phyloP scores from a whole-genome alignment of 78 protist genomes.

The Dictyostelium discoideum region DNA sequence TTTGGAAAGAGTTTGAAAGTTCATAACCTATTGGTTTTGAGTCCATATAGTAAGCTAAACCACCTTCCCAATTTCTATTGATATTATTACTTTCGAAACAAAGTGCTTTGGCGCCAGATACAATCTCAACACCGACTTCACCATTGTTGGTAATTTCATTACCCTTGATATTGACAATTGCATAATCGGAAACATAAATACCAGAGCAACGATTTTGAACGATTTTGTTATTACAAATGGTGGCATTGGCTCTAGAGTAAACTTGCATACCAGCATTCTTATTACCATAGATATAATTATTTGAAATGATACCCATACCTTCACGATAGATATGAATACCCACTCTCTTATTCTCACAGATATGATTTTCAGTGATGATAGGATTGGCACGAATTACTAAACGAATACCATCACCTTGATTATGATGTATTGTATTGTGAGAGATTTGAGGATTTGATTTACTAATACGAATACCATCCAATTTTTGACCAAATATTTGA shows the following conservation, averaged over 20 bases:
- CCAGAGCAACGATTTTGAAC: slow-evolving; percentile 69
- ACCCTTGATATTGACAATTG: slow-evolving; percentile 66
- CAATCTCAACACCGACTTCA: slow-evolving; percentile 77
- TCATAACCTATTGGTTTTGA: slow-evolving; percentile 75
- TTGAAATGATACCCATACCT: slow-evolving; percentile 70
- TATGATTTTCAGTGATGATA: slow-evolving; percentile 63
- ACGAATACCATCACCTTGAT: slow-evolving; percentile 78
- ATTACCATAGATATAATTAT: slow-evolving; percentile 67
- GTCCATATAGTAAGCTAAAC: slow-evolving; percentile 67
- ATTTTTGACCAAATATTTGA: slow-evolving; percentile 69
- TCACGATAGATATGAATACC: slow-evolving; percentile 78
- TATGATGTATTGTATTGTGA: slow-evolving; percentile 67
- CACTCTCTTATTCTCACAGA: slow-evolving; percentile 71
- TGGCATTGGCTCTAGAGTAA: slow-evolving; percentile 58
- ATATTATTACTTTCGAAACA: slow-evolving; percentile 48
- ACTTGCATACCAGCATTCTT: slow-evolving; percentile 80
- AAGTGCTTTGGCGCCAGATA: slow-evolving; percentile 69
- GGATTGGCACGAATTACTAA: slow-evolving; percentile 69
- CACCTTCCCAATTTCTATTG: slow-evolving; percentile 60
- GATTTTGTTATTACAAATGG: slow-evolving; percentile 63
- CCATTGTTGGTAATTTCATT: slow-evolving; percentile 68
- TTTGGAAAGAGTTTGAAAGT: slow-evolving; percentile 13
- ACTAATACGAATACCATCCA: slow-evolving; percentile 69
- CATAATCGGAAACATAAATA: slow-evolving; percentile 69
- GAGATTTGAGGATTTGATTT: slow-evolving; percentile 67